Evolutionary conservation across 1,284 basidiomycete genomes (phyloP), one percentile per base, ranked within the genome.

Genomic region (Chalciporus sp.): DNA sequence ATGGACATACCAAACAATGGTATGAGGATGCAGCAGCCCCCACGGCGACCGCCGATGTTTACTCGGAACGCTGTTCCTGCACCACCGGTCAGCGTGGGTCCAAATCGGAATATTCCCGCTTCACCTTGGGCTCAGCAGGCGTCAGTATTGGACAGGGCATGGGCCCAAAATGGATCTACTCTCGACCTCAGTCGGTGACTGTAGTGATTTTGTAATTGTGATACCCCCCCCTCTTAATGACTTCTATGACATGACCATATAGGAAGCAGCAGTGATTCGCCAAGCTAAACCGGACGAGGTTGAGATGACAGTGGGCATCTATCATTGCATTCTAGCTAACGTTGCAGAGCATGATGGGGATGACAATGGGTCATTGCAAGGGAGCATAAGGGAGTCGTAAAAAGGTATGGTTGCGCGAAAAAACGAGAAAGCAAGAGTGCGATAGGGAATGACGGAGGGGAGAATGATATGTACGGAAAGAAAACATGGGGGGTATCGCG

Each of bases 1-100:
- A 70, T 78, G 69, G 80, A 83, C 40, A 58, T 82, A 53, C 78
- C 78, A 41, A 74, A 23, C 23, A 23, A 73, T 19, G 72, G 72
- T 14, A 75, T 80, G 70, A 74, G 82, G n/a, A 65, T 74, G 52
- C 75, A 74, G 40, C 74, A 73, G n/a, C 76, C 23, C 23, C 23
- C 74, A 56, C 75, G 69, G n/a, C 71, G 81, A 42, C 71, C 80
- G 52, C 67, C 76, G 42, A 68, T 71, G 69, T 70, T 68, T 47
- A 75, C 70, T 50, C 72, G 72, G 61, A 57, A 75, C 31, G 68
- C 72, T 56, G 68, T 73, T 35, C 68, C 70, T 29, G 76, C 72
- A 7, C 68, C 74, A 61, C 70, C 59, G 7, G 72, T 68, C 40
- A 71, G 61, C 45, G 64, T 60, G 44, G 67, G 59, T 26, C 62